Percentiles rank a stretch among this genome's conserved stretches.
Evolutionary conservation across 208 protist species (phyloP).

Genomic region (Trypanosoma avium): DNA sequence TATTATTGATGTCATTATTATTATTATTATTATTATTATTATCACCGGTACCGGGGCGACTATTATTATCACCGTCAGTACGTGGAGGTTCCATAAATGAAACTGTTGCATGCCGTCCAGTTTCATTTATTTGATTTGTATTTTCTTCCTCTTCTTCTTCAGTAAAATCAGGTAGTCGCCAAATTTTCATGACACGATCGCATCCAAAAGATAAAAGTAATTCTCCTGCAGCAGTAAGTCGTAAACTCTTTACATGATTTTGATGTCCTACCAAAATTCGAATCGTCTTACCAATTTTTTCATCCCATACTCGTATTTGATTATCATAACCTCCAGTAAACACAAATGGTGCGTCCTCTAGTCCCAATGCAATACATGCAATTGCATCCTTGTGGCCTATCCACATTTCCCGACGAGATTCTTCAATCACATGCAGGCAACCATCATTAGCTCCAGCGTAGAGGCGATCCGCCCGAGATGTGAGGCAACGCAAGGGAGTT

Average conservation of each 20-base stretch:
- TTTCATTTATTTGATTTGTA: constrained; percentile 1
- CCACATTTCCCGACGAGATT: constrained; percentile 53
- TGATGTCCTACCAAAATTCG: constrained; percentile 64
- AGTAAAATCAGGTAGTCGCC: constrained; percentile 55
- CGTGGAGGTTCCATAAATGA: constrained; percentile 43
- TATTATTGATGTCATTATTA: no score
- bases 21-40: not conserved
- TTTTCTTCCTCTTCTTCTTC: constrained; percentile 45
- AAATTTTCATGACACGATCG: constrained; percentile 67
- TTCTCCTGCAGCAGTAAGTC: constrained; percentile 37
- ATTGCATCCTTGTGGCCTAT: constrained; percentile 57
- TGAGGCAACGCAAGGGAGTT: constrained; percentile 50
- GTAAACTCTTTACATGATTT: constrained; percentile 52
- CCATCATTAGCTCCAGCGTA: constrained; percentile 71
- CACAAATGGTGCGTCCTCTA: constrained; percentile 26
- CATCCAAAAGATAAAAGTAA: constrained; percentile 56
- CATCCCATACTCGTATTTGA: constrained; percentile 70
- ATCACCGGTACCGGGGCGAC: not conserved
- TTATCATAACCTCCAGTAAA: constrained; percentile 79
- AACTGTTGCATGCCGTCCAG: constrained; percentile 34
- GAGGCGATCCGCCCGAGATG: constrained; percentile 32
- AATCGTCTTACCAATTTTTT: constrained; percentile 47
- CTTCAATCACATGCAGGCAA: constrained; percentile 60
- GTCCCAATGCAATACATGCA: constrained; percentile 54
- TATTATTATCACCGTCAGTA: not conserved